Evolutionary conservation across 352 stramenopile genomes (phyloP).

Genomic region (Thraustochytrium sp.): DNA sequence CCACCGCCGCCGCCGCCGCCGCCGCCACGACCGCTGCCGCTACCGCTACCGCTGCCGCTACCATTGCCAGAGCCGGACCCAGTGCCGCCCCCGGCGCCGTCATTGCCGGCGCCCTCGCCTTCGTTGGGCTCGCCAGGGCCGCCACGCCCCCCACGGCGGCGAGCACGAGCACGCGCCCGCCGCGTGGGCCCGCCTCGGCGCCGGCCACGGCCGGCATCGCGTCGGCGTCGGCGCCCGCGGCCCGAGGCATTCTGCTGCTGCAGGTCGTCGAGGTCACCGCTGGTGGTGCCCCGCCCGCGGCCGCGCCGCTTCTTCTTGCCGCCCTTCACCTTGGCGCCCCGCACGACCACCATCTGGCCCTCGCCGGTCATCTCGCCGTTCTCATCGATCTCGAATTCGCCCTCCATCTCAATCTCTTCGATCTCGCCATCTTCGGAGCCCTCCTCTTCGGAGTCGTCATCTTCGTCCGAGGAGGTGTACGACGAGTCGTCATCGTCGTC

Average conservation of each 20-base stretch:
- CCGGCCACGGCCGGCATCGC: background rate
- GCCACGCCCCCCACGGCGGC: background rate
- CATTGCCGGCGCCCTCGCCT: background rate
- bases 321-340: background rate
- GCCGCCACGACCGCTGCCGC: background rate
- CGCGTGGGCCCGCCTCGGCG: background rate
- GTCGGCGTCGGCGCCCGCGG: background rate
- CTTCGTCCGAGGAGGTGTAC: background rate
- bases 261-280: background rate
- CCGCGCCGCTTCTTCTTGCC: background rate
- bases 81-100: background rate
- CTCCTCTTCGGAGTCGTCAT: background rate
- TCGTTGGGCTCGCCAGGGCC: no score
- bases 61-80: background rate
- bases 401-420: conserved; percentile 42
- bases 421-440: background rate
- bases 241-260: background rate
- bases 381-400: conserved; percentile 27
- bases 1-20: conserved; percentile 30
- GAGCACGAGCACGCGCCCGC: background rate
- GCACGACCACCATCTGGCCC: conserved; percentile 4
- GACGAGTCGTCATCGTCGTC: background rate
- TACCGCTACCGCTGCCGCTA: background rate
- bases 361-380: conserved; percentile 23
- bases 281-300: background rate